Evolutionary conservation across 306 rosid genomes (phyloP).

Genomic region (Betula pendula): DNA sequence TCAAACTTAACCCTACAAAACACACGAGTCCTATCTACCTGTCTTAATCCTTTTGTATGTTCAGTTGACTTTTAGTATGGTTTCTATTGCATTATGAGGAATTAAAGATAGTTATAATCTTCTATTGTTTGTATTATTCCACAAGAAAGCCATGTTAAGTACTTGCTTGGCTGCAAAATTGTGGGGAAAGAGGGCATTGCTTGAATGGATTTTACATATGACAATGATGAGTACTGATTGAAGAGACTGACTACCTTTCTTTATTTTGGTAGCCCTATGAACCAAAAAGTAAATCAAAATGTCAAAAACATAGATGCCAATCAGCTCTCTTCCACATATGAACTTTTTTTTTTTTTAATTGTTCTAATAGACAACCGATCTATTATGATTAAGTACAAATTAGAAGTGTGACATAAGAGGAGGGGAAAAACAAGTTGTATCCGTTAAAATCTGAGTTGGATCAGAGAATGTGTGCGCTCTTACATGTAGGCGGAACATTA

Average conservation of each 20-base stretch:
- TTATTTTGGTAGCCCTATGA: not conserved
- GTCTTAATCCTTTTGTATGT: conserved; percentile 6
- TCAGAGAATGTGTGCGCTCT: not conserved
- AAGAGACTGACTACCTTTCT: not conserved
- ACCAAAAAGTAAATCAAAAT: not conserved
- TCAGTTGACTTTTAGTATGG: conserved; percentile 19
- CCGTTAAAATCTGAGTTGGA: conserved; percentile 1
- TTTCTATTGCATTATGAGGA: not conserved
- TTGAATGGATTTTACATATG: not conserved
- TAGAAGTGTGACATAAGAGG: not conserved
- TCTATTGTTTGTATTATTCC: not conserved
- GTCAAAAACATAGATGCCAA: not conserved
- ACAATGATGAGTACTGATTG: not conserved
- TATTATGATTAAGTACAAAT: not conserved
- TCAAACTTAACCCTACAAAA: not conserved
- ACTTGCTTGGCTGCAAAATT: not conserved
- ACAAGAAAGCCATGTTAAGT: conserved; percentile 10
- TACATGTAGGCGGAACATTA: not conserved
- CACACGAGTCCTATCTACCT: not conserved
- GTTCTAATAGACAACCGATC: not conserved
- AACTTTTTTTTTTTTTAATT: not conserved
- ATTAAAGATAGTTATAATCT: not conserved
- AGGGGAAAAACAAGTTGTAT: not conserved
- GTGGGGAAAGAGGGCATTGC: not conserved
- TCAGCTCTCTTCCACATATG: not conserved